Base-by-base conservation (phyloP, 176 grass and related monocot species). In the Calamus simplicifolius region DNA sequence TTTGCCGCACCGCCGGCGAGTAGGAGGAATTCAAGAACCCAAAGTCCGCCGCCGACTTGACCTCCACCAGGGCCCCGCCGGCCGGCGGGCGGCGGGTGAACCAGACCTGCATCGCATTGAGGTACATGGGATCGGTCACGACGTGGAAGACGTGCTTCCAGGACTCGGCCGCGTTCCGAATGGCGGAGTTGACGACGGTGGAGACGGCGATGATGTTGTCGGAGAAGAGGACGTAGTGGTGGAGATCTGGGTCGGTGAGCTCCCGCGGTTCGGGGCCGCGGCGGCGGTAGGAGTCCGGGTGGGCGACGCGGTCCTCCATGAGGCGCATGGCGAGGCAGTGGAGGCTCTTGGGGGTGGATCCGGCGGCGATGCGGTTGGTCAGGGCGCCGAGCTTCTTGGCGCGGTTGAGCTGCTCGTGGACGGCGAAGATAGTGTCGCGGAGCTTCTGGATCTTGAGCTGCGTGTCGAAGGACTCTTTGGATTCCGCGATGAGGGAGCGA, bases 271-370 rank as follows among this genome's bases (percentile, higher is more conserved):
- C 16, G 43, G 31, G 14, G 53, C 58, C 55, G 8, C 66, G 50
- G 63, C 51, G 59, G 59, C 69, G 67, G 63, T 72, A 52, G 59
- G 56, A 16, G 61, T 79, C 78, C 25, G 86, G 82, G 77, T 84
- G 79, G n/a, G 61, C 58, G 80, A 92, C 86, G 54, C 75, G 77
- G 48, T 85, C 75, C 71, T 83, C 90, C 59, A 98, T 83, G 43
- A 98, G 88, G 72, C 88, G 93, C 93, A 98, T 92, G 54, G 93
- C 84, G 19, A 95, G 90, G 80, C 90, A 95, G 67, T 95, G 90
- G 30, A 95, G 90, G 10, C 81, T 80, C 79, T 95, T 95, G 15
- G 90, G 90, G 52, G 86, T 95, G 61, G 90, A 95, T 48, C 77
- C 75, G 6, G 86, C 90, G 16, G 90, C 90, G 59, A 95, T 90